Evolutionary conservation across 192 early-diverging fungal species (phyloP), one percentile per base, ranked within the genome.

Genomic region (Thamnidium elegans): DNA sequence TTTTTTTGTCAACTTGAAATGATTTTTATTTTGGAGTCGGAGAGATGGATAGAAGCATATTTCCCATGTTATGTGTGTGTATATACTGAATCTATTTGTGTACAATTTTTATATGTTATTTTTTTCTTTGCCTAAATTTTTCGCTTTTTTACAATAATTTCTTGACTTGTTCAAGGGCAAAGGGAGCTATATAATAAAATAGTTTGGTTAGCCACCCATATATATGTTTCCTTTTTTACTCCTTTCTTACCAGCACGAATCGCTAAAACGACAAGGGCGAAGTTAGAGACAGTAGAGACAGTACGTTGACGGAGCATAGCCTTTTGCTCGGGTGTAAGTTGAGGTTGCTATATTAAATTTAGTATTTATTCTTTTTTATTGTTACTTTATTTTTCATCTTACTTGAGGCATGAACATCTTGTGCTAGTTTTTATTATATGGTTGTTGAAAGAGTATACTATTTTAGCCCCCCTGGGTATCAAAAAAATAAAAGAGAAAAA

Each of bases 271-370:
- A 74, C 56, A 50, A 53, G 23, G 14, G 58, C 56, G 59, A 74
- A 74, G 50, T 69, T 74, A 21, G 61, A 64, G 9, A 74, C 67
- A 17, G 62, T 74, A 31, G 48, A 55, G 32, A 74, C 47, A 8
- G 72, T 74, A n/a, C 66, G 66, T 32, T 64, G 62, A 60, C 72
- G 58, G n/a, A 74, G 51, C 34, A 68, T 55, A 21, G 72, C 72
- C 45, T 68, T 73, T 53, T 73, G 61, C 55, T 73, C 72, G 54
- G 65, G 47, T 46, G 72, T 73, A 42, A 73, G 55, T 64, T 67
- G 62, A 50, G 66, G 72, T 68, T 73, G 61, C 45, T 60, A 39
- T 23, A 13, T 3, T 17, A 15, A 9, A 39, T 9, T 39, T 39
- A 39, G 36, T 39, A 6, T 39, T 39, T 1, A 39, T 10, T 39